These are phyloP conservation scores for Clonostachys byssicola DNA, from an alignment of 2,329 filamentous ascomycete genomes.

Conservation along the genomic window DNA sequence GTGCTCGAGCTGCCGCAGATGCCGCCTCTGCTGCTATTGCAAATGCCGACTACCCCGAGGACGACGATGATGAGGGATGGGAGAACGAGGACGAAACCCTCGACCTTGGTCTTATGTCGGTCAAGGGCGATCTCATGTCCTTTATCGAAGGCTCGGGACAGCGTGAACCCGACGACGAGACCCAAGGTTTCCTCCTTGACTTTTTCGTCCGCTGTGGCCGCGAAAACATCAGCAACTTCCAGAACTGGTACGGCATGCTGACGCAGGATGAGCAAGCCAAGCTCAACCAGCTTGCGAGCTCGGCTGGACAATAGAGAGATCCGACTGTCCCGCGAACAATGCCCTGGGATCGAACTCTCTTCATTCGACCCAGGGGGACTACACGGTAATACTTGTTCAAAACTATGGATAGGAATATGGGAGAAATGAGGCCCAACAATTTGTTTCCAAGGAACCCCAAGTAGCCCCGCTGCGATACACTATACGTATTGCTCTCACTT, in stretches of 20 bases:
- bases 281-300: slow-evolving; percentile 44
- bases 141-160: slow-evolving; percentile 56
- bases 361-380: too few species aligned
- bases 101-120: slow-evolving; percentile 68
- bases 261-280: slow-evolving; percentile 53
- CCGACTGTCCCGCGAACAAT: background rate
- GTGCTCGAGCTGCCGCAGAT: slow-evolving; percentile 53
- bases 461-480: too few species aligned
- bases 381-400: too few species aligned
- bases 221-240: slow-evolving; percentile 53
- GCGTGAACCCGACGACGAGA: slow-evolving; percentile 83
- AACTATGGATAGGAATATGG: too few species aligned
- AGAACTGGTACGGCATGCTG: slow-evolving; percentile 51
- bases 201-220: slow-evolving; percentile 66
- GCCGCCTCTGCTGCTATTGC: slow-evolving; percentile 61
- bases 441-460: too few species aligned
- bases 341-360: too few species aligned
- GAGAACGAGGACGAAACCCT: slow-evolving; percentile 78
- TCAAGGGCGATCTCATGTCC: slow-evolving; percentile 76
- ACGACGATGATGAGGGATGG: slow-evolving; percentile 79
- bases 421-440: too few species aligned
- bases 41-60: slow-evolving; percentile 53
- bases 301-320: background rate
- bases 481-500: too few species aligned
- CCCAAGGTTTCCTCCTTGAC: slow-evolving; percentile 75